Evolutionary conservation across 148 eudicot genomes (phyloP).

Genomic region (Vaccinium myrtillus): DNA sequence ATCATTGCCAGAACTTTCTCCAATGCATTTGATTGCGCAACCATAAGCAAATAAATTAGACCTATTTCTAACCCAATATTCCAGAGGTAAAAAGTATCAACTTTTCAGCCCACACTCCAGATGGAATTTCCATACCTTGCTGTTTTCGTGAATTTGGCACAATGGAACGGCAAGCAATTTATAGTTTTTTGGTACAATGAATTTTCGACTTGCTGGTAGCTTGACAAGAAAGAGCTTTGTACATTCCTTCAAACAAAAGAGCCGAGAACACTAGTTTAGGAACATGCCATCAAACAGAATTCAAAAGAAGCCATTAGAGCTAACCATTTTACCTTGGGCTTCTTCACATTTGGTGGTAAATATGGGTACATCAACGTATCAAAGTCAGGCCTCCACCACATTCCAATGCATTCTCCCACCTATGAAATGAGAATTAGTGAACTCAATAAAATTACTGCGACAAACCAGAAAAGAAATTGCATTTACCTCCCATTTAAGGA

Average conservation of each 20-base stretch:
- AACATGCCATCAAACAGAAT: background rate
- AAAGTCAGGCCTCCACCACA: conserved; percentile 73
- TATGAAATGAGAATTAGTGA: conserved; percentile 22
- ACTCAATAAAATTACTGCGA: background rate
- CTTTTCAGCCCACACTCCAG: background rate
- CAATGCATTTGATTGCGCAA: background rate
- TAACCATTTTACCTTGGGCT: conserved; percentile 48
- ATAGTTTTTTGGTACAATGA: conserved; percentile 55
- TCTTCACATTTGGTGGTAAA: conserved; percentile 55
- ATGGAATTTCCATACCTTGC: conserved; percentile 39
- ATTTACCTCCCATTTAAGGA: conserved; percentile 60
- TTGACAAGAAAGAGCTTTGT: conserved; percentile 67
- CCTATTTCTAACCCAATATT: background rate
- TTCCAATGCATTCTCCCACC: conserved; percentile 78
- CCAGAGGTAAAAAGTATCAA: background rate
- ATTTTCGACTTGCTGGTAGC: conserved; percentile 53
- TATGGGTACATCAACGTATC: conserved; percentile 55
- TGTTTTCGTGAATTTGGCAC: conserved; percentile 57
- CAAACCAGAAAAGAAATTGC: background rate
- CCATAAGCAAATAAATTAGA: background rate
- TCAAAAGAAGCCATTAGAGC: background rate
- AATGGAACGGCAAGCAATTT: conserved; percentile 73
- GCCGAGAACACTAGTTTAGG: background rate
- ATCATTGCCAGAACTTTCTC: background rate
- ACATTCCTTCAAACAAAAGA: conserved; percentile 53